Base-by-base conservation (phyloP, 257 asterid genomes). In the Nicotiana tomentosiformis region DNA sequence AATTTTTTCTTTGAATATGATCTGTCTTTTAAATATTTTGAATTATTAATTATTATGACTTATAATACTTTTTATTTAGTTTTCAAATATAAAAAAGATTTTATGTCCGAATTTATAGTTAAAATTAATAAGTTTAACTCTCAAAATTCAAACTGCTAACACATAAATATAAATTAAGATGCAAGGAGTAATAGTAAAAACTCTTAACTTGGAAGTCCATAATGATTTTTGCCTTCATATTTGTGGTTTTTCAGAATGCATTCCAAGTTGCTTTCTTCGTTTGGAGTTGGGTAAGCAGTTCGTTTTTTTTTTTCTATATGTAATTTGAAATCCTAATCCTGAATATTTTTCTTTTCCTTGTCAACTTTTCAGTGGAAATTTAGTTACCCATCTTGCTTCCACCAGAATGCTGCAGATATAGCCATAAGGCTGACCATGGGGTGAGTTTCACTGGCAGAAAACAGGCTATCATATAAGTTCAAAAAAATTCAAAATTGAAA, bases 261-360 rank as follows among this genome's bases (percentile, higher is more conserved):
- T 82, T 82, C 23, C 85, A 70, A 77, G 76, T 82, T 15, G 85
- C 85, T 62, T 82, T 82, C 85, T 82, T 72, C 49, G 62, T 0
- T 32, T 82, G 85, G 85, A 82, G 85, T 61, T 82, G 85, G 85
- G 85, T 82, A 46, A 82, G 81, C 12, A 58, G 43, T 43, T 35
- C 26, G 55, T 3, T 16, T 10, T 70, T 18, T 18, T 32, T 74
- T 58, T 18, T 68, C 20, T n/a, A 37, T 20, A 20, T 60, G 60
- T 33, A 79, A n/a, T 61, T 79, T 37, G 1, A 58, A 23, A 3
- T 4, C 46, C 58, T 32, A 29, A n/a, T 56, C 18, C 23, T 81
- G 6, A 29, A 68, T 49, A 10, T 46, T 8, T 11, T 66, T 46
- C 32, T 29, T 67, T 23, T 23, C 26, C 26, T 23, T 23, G 26